Evolutionary conservation across 495 filamentous ascomycete species (phyloP).

Genomic region (Lasiosphaeriaceae sp.): DNA sequence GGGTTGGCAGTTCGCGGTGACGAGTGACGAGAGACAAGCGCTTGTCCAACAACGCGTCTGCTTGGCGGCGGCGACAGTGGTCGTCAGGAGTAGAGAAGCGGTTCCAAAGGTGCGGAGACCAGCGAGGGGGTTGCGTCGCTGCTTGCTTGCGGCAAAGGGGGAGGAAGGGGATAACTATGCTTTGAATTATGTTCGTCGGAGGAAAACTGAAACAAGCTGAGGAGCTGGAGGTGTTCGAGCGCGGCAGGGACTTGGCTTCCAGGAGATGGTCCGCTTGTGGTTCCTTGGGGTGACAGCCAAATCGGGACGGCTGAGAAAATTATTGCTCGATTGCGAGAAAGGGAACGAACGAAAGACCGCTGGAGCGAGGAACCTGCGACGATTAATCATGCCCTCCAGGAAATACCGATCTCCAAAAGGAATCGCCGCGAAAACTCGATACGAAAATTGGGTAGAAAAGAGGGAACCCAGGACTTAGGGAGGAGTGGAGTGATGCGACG

Average conservation of each 20-base stretch:
- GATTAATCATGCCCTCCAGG: background rate
- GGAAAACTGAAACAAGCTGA: slow-evolving; percentile 44
- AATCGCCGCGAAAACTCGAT: background rate
- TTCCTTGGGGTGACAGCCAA: background rate
- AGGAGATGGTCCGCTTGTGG: slow-evolving; percentile 7
- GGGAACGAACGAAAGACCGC: slow-evolving; percentile 13
- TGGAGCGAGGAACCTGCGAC: slow-evolving; percentile 6
- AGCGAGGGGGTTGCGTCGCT: slow-evolving; percentile 10
- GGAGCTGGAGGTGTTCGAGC: slow-evolving; percentile 37
- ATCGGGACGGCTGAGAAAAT: background rate
- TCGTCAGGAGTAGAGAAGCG: background rate
- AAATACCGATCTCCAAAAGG: background rate
- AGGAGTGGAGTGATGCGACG: background rate
- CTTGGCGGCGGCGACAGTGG: too few species aligned
- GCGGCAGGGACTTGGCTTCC: slow-evolving; percentile 26
- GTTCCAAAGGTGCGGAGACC: slow-evolving; percentile 5
- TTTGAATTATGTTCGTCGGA: slow-evolving; percentile 29
- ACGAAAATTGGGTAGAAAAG: background rate
- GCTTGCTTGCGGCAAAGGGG: too few species aligned
- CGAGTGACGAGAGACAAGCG: background rate
- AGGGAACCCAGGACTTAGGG: slow-evolving; percentile 5
- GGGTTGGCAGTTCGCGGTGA: background rate
- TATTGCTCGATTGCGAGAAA: background rate
- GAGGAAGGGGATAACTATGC: slow-evolving; percentile 23
- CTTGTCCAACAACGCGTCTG: background rate